Evolutionary conservation across 228 moss, liverwort and hornwort genomes (phyloP).

Genomic region (Sphagnum magellanicum): DNA sequence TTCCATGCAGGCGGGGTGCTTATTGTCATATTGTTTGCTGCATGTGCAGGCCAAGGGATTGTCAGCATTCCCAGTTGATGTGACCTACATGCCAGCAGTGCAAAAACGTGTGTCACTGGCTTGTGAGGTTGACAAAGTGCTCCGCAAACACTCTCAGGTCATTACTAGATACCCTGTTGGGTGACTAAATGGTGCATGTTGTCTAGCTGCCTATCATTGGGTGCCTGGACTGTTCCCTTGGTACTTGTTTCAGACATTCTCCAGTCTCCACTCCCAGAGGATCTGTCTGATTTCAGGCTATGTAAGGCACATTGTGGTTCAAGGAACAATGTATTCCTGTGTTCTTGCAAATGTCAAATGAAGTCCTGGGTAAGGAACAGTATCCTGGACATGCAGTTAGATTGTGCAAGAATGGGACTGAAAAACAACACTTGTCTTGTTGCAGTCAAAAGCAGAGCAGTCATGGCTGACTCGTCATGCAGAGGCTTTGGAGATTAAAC

Average conservation of each 20-base stretch:
- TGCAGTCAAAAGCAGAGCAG: slow-evolving; percentile 65
- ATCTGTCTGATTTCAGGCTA: background rate
- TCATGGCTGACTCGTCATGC: slow-evolving; percentile 85
- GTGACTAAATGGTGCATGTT: background rate
- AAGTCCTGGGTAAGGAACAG: too few species aligned
- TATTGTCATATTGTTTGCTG: background rate
- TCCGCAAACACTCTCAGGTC: slow-evolving; percentile 81
- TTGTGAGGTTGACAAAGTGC: slow-evolving; percentile 71
- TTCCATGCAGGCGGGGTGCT: too few species aligned
- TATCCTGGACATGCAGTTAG: too few species aligned
- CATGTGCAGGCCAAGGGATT: slow-evolving; percentile 66
- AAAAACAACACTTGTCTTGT: too few species aligned
- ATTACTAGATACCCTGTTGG: background rate
- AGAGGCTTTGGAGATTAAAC: slow-evolving; percentile 68
- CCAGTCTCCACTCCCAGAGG: too few species aligned
- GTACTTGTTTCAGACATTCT: background rate
- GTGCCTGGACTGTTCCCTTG: background rate
- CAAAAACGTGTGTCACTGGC: slow-evolving; percentile 76
- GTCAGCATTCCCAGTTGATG: slow-evolving; percentile 71
- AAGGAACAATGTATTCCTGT: background rate
- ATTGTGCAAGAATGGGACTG: too few species aligned
- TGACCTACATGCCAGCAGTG: slow-evolving; percentile 73
- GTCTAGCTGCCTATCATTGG: background rate
- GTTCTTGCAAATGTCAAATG: background rate
- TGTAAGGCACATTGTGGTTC: too few species aligned